Evolutionary conservation across 345 rosid species (phyloP).

Genomic region (Gossypium turneri): DNA sequence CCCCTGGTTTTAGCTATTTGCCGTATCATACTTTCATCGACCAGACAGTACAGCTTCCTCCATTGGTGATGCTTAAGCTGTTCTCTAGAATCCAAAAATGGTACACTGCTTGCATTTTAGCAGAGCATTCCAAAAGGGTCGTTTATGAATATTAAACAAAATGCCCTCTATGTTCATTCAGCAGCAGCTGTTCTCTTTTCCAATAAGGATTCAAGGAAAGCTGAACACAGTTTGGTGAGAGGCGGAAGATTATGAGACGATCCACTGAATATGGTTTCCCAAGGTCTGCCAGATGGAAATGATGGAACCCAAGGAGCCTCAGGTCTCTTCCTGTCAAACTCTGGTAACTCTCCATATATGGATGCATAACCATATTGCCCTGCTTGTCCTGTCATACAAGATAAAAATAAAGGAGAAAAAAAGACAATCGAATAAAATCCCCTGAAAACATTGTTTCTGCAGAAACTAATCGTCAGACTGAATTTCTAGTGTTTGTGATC

Average conservation of each 20-base stretch:
- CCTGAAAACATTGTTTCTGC: background rate
- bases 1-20: background rate
- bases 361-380: conserved; percentile 66
- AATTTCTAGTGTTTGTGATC: background rate
- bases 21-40: background rate
- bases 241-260: conserved; percentile 86
- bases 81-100: background rate
- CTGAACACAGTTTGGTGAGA: conserved; percentile 59
- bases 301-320: conserved; percentile 32
- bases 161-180: conserved; percentile 29
- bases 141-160: background rate
- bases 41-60: background rate
- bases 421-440: background rate
- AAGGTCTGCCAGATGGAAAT: conserved; percentile 61
- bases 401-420: background rate
- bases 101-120: background rate
- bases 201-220: conserved; percentile 70
- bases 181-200: conserved; percentile 54
- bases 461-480: background rate
- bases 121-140: background rate
- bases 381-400: conserved; percentile 12
- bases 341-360: conserved; percentile 65
- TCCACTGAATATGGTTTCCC: conserved; percentile 81
- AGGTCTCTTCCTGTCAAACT: conserved; percentile 39
- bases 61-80: background rate